Percentiles rank a stretch among this genome's conserved stretches.
Conservation (phyloP, 305 asterid genomes). For the Plantago lanceolata region DNA sequence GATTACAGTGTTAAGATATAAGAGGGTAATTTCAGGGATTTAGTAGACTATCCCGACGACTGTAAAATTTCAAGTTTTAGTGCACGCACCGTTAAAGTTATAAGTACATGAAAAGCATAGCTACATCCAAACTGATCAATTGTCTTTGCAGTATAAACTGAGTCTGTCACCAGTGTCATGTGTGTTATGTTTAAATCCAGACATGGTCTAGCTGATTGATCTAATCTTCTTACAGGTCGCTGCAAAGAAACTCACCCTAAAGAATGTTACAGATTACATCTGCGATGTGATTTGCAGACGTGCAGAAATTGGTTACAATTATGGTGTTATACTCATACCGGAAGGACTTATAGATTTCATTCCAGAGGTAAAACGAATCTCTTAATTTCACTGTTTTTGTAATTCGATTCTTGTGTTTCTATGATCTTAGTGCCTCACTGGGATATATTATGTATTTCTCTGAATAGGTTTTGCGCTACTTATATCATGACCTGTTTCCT, state of each 20-base stretch:
- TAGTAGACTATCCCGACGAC: too few relatives aligned
- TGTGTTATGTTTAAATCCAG: too few relatives aligned
- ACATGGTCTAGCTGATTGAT: too few relatives aligned
- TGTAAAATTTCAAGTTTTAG: too few relatives aligned
- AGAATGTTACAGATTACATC: slow-evolving; percentile 77
- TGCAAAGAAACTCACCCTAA: slow-evolving; percentile 80
- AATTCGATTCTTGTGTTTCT: background rate
- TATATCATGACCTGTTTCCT: too few relatives aligned
- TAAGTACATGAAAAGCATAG: too few relatives aligned
- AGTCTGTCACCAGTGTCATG: too few relatives aligned
- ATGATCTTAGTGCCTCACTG: background rate
- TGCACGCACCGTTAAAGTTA: too few relatives aligned
- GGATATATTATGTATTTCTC: background rate
- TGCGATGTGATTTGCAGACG: slow-evolving; percentile 82
- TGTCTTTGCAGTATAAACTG: too few relatives aligned
- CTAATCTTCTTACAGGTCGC: slow-evolving; percentile 52
- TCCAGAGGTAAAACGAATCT: slow-evolving; percentile 66
- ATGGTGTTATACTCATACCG: slow-evolving; percentile 95
- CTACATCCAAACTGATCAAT: too few relatives aligned
- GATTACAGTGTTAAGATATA: too few relatives aligned
- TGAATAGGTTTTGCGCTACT: background rate
- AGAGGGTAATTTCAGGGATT: too few relatives aligned
- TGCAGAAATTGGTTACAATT: slow-evolving; percentile 74
- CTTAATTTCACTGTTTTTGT: background rate
- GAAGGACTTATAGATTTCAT: slow-evolving; percentile 97